A percentile compares a stretch with the other conserved stretches of the same genome.
phyloP scores from a whole-genome alignment of 139 green algal species.

The Prasinococcaceae sp. region DNA sequence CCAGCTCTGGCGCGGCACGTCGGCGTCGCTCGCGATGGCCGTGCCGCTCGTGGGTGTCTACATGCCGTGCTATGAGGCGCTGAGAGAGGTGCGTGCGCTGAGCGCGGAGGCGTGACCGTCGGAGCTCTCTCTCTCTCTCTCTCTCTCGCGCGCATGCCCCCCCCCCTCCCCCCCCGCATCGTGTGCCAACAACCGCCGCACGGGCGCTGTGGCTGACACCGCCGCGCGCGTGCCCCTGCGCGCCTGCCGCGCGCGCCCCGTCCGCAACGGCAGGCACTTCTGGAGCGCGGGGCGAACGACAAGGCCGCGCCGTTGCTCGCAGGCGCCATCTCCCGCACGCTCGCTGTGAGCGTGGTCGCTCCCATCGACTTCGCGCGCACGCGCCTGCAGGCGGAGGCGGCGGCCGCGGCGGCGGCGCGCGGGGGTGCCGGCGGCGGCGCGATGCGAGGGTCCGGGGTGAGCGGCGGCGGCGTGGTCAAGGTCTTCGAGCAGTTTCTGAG shows the following conservation, averaged over 20 bases:
- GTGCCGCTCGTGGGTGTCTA: conserved; percentile 69
- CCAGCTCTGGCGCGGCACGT: too few species aligned
- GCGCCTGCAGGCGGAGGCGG: conserved; percentile 18
- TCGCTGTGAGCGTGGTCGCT: conserved; percentile 17
- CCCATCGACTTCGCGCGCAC: conserved; percentile 24
- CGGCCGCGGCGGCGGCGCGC: background rate
- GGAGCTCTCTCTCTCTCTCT: too few species aligned
- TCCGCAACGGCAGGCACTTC: too few species aligned
- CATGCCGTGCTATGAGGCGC: conserved; percentile 79
- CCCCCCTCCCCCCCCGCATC: too few species aligned
- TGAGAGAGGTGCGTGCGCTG: conserved; percentile 30
- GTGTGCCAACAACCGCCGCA: too few species aligned
- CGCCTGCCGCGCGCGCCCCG: too few species aligned
- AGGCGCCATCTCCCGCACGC: conserved; percentile 15
- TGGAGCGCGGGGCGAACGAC: background rate
- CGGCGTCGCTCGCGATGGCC: background rate
- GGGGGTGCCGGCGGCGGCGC: background rate
- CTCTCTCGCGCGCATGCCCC: too few species aligned
- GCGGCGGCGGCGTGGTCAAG: background rate
- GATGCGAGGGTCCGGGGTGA: background rate
- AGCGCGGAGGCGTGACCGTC: too few species aligned
- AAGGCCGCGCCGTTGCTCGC: conserved; percentile 9
- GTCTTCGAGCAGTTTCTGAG: background rate
- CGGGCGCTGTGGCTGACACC: too few species aligned
- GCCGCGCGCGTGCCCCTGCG: too few species aligned